Percentiles rank a stretch among this genome's conserved stretches.
These are phyloP conservation scores for Blastomyces silverae DNA, from an alignment of 2,329 filamentous ascomycete genomes.

Conservation along the genomic window DNA sequence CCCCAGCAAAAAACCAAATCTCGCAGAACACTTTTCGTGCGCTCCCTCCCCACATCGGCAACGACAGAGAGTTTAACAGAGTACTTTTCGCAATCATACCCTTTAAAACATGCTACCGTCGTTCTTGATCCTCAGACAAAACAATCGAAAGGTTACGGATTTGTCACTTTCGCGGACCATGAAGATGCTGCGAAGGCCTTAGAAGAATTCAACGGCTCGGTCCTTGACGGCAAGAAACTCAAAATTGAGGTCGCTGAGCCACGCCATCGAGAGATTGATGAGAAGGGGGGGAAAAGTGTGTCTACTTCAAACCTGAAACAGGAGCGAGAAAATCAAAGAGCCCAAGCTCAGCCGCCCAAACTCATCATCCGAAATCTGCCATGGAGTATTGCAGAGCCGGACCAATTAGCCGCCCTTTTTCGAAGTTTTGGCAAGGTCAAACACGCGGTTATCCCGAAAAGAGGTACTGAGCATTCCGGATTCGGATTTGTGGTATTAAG, in stretches of 20 bases:
- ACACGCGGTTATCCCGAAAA: constrained; percentile 73
- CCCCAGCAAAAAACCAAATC: constrained; percentile 28
- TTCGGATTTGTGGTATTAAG: constrained; percentile 91
- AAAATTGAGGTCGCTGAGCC: constrained; percentile 82
- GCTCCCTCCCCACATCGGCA: constrained; percentile 68
- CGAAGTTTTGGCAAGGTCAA: constrained; percentile 87
- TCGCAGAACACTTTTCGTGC: constrained; percentile 75
- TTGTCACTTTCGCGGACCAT: constrained; percentile 91
- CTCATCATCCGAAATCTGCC: constrained; percentile 89
- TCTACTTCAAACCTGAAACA: constrained; percentile 35
- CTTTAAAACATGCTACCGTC: constrained; percentile 92
- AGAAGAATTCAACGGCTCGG: constrained; percentile 69
- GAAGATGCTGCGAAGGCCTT: constrained; percentile 81
- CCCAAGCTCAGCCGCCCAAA: constrained; percentile 59
- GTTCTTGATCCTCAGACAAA: constrained; percentile 82
- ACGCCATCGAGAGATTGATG: constrained; percentile 61
- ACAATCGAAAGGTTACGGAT: constrained; percentile 83
- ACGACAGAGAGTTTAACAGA: constrained; percentile 78
- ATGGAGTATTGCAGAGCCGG: constrained; percentile 85
- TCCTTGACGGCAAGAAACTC: constrained; percentile 73
- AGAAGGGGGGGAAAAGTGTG: constrained; percentile 41
- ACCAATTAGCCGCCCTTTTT: constrained; percentile 74
- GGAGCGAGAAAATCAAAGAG: constrained; percentile 52
- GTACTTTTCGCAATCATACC: constrained; percentile 89
- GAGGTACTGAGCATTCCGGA: constrained; percentile 64